phyloP scores from a whole-genome alignment of 768 basidiomycete genomes.

The Tremella fuciformis region DNA sequence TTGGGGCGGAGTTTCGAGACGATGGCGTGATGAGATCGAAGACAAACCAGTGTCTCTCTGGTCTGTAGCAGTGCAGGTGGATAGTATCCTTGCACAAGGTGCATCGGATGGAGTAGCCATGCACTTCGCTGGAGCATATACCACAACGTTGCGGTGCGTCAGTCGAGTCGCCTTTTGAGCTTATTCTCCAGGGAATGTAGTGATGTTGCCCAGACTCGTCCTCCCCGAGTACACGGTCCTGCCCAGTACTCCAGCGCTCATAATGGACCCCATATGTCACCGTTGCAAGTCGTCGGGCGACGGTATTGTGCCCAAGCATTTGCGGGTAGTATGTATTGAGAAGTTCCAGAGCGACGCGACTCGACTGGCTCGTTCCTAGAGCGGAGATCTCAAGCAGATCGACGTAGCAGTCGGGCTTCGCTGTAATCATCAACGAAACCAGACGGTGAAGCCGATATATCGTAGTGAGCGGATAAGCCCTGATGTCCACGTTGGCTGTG shows the following conservation, averaged over 20 bases:
- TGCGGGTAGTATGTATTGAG: conserved; percentile 67
- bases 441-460: conserved; percentile 60
- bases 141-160: conserved; percentile 54
- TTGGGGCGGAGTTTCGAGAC: conserved; percentile 15
- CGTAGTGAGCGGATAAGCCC: conserved; percentile 50
- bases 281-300: conserved; percentile 60
- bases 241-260: conserved; percentile 36
- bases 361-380: conserved; percentile 61
- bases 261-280: conserved; percentile 45
- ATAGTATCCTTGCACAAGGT: conserved; percentile 67
- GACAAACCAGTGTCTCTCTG: conserved; percentile 62
- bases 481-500: conserved; percentile 59
- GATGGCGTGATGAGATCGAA: conserved; percentile 24
- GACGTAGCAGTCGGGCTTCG: conserved; percentile 67
- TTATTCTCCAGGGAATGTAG: conserved; percentile 36
- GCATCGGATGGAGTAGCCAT: conserved; percentile 71
- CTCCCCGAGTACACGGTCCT: conserved; percentile 22
- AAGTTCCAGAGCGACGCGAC: conserved; percentile 60
- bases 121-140: conserved; percentile 57
- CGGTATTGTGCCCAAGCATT: conserved; percentile 64
- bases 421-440: conserved; percentile 58
- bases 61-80: conserved; percentile 77
- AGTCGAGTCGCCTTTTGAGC: conserved; percentile 15
- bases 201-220: conserved; percentile 30
- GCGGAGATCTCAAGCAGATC: conserved; percentile 72